Evolutionary conservation across 371 early-diverging fungal species (phyloP).

Genomic region (Actinomucor elegans): DNA sequence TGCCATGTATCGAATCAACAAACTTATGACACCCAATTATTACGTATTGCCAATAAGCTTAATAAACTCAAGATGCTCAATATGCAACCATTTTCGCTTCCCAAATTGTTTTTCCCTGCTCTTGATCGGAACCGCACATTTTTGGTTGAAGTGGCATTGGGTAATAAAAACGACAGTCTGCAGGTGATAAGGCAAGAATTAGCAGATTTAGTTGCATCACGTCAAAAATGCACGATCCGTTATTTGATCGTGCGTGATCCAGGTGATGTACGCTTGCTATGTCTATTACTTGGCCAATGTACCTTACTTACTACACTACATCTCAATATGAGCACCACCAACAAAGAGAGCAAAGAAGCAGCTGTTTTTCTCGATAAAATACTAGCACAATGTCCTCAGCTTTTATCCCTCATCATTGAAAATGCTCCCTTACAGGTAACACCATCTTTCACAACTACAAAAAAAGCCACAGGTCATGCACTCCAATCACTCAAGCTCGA

Average conservation of each 20-base stretch:
- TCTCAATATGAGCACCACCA: neutral
- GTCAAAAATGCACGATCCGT: neutral
- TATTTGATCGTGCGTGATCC: too few species aligned
- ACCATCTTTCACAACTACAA: neutral
- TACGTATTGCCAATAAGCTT: neutral
- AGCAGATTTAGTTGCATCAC: neutral
- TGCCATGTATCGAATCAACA: neutral
- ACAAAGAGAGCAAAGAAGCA: neutral
- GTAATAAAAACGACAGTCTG: neutral
- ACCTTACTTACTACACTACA: neutral
- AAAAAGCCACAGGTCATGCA: neutral
- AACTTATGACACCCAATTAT: neutral
- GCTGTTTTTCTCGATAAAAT: neutral
- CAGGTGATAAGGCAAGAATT: neutral
- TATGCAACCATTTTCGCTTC: neutral
- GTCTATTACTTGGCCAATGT: neutral
- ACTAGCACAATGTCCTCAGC: neutral
- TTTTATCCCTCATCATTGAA: neutral
- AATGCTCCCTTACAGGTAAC: too few species aligned
- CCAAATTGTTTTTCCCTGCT: neutral
- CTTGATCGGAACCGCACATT: neutral
- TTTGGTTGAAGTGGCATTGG: neutral
- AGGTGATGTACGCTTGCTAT: too few species aligned
- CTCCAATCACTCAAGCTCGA: neutral
- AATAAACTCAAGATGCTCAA: neutral